phyloP scores from a whole-genome alignment of 768 basidiomycete species.

The Mycena crocata region DNA sequence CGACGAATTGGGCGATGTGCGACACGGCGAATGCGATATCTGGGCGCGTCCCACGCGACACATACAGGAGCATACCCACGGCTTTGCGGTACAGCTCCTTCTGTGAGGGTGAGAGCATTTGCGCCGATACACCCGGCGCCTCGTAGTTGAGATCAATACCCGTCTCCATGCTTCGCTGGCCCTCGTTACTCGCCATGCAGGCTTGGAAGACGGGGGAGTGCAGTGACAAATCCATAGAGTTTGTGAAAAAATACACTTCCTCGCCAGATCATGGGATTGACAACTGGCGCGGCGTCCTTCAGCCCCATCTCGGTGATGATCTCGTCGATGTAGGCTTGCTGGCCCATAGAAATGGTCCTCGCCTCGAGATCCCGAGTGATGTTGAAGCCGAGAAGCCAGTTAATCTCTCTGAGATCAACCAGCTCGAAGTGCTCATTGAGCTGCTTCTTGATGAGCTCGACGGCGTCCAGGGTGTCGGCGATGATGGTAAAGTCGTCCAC shows the following conservation, averaged over 20 bases:
- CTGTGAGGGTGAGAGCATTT: conserved; percentile 14
- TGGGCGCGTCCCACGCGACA: conserved; percentile 21
- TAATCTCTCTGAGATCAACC: conserved; percentile 39
- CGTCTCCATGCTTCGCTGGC: too few relatives aligned
- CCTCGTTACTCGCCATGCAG: too few relatives aligned
- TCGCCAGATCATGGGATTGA: too few relatives aligned
- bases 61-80: conserved; percentile 32
- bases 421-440: conserved; percentile 34
- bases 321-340: conserved; percentile 39
- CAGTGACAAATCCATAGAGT: too few relatives aligned
- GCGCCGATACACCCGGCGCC: conserved; percentile 11
- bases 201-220: too few relatives aligned
- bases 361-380: conserved; percentile 32
- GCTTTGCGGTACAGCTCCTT: conserved; percentile 21
- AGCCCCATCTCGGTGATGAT: conserved; percentile 35
- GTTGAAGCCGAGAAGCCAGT: conserved; percentile 42
- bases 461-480: conserved; percentile 36
- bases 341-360: conserved; percentile 37
- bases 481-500: conserved; percentile 41
- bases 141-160: conserved; percentile 21
- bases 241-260: too few relatives aligned
- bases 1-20: conserved; percentile 27
- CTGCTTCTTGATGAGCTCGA: conserved; percentile 20
- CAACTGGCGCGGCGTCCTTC: conserved; percentile 32
- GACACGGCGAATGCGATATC: conserved; percentile 30